Evolutionary conservation across 139 green algal species (phyloP).

Genomic region (Spirogloea muscicola): DNA sequence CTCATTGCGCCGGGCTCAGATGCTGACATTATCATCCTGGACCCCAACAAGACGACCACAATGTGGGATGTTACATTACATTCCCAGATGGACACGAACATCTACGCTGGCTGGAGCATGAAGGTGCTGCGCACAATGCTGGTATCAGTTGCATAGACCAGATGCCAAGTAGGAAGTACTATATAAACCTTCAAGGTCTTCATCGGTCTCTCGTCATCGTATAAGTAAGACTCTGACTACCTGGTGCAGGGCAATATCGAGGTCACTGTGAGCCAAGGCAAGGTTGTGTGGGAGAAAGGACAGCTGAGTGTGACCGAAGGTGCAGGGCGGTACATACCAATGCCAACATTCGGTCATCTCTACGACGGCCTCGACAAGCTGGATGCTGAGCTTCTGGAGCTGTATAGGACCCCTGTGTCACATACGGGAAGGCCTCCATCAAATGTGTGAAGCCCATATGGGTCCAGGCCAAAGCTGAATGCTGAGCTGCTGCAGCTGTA

Average conservation of each 20-base stretch:
- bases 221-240: too few species aligned
- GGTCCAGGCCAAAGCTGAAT: too few species aligned
- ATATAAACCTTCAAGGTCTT: too few species aligned
- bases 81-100: constrained; percentile 84
- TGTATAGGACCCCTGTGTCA: constrained; percentile 3
- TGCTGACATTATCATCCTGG: constrained; percentile 89
- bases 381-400: constrained; percentile 11
- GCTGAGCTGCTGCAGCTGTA: too few species aligned
- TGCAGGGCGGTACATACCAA: constrained; percentile 64
- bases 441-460: too few species aligned
- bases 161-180: too few species aligned
- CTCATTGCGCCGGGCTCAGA: constrained; percentile 75
- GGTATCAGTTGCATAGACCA: too few species aligned
- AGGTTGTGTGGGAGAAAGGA: constrained; percentile 77
- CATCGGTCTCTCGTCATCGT: too few species aligned
- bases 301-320: constrained; percentile 63
- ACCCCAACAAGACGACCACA: constrained; percentile 67
- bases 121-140: too few species aligned
- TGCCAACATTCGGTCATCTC: constrained; percentile 60
- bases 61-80: constrained; percentile 75
- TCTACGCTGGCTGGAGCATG: constrained; percentile 80
- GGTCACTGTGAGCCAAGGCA: constrained; percentile 80
- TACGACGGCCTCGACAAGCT: constrained; percentile 51
- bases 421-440: too few species aligned
- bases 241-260: constrained; percentile 65